Base-by-base conservation (phyloP, 148 eudicot genomes). In the Mesembryanthemum crystallinum region DNA sequence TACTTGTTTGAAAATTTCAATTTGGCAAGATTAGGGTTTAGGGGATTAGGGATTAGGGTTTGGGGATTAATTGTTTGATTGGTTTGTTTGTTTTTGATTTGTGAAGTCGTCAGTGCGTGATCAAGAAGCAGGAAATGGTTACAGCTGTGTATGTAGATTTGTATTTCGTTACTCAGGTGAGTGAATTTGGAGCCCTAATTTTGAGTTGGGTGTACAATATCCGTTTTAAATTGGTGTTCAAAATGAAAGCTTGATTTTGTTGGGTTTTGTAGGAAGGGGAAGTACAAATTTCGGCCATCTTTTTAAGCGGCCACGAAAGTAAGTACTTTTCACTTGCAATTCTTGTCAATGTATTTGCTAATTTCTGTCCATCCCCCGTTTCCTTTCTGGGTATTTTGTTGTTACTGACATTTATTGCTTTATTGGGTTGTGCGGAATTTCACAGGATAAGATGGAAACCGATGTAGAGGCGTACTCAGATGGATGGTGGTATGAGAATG, bases 111-210 rank as follows among this genome's bases (percentile, higher is more conserved):
- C 96, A 23, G 80, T 92, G 82, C 97, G 88, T 77, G 99, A 95
- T 77, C 84, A 88, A 73, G 97, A 95, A 35, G 86, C 92, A 12
- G 85, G 80, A 39, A 95, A 85, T 76, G 87, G 86, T 80, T 92
- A 90, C 79, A 92, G 99, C 67, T 95, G 99, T n/a, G n/a, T n/a
- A n/a, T 70, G 92, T 95, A 24, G 97, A 95, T 90, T 86, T 92
- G 67, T 95, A 89, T 82, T 95, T 95, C 71, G 97, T 90, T 68
- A 92, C 97, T 62, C 99, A 95, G 99, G 99, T 95, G 65, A 75
- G 78, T 47, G 68, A 74, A n/a, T n/a, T n/a, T n/a, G n/a, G n/a
- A n/a, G n/a, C n/a, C n/a, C n/a, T n/a, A n/a, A n/a, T n/a, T n/a
- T 63, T 72, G 28, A 15, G 29, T 29, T 64, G 32, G 24, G 73